phyloP scores from a whole-genome alignment of 495 filamentous ascomycete genomes.

The Pyrenula massariospora region DNA sequence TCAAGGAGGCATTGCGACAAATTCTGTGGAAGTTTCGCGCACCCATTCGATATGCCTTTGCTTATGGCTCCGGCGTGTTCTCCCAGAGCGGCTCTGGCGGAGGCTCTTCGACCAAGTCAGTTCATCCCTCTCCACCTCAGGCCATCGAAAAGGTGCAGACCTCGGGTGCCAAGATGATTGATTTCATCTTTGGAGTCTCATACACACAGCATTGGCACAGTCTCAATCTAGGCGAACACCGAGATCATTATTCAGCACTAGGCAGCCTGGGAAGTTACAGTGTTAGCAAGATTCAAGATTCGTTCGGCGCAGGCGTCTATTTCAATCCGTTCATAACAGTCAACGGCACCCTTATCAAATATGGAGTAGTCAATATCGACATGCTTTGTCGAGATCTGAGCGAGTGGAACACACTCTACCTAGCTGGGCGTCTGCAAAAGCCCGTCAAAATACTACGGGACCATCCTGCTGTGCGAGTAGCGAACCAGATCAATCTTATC shows the following conservation, averaged over 20 bases:
- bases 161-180: conserved; percentile 88
- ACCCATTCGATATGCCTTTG: conserved; percentile 89
- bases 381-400: conserved; percentile 77
- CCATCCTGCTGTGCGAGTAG: conserved; percentile 77
- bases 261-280: conserved; percentile 75
- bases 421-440: conserved; percentile 90
- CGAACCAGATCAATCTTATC: conserved; percentile 89
- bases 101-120: conserved; percentile 29
- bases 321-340: conserved; percentile 94
- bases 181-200: conserved; percentile 93
- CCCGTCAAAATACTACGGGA: conserved; percentile 96
- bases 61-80: conserved; percentile 95
- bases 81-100: conserved; percentile 52
- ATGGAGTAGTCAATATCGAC: conserved; percentile 86
- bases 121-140: conserved; percentile 65
- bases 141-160: conserved; percentile 73
- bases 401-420: conserved; percentile 84
- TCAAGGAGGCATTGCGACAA: conserved; percentile 78
- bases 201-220: conserved; percentile 96
- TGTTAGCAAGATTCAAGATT: conserved; percentile 75
- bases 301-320: conserved; percentile 85
- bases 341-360: conserved; percentile 95
- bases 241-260: conserved; percentile 82
- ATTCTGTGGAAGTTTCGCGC: conserved; percentile 90
- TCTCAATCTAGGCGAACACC: conserved; percentile 76